Conservation (phyloP, 2,329 filamentous ascomycete species). For the Capronia americana region DNA sequence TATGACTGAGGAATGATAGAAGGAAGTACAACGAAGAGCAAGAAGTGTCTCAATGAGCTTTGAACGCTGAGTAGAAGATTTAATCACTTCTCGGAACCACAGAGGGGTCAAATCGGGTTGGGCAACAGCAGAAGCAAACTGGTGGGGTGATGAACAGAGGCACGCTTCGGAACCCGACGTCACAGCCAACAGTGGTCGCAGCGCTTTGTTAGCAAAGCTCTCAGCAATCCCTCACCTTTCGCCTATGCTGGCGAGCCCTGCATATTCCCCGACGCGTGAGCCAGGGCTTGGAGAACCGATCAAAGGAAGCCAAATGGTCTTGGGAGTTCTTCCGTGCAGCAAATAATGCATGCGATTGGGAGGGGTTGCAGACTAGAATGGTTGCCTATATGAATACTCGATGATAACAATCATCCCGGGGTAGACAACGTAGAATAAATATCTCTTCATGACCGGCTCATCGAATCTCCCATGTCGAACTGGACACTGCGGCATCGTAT, state of each 20-base stretch:
- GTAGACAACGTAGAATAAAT: not conserved
- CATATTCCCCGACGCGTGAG: not conserved
- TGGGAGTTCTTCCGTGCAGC: not conserved
- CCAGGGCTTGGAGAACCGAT: not conserved
- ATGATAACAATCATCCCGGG: not conserved
- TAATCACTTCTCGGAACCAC: slow-evolving; percentile 9
- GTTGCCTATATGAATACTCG: not conserved
- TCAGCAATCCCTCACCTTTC: slow-evolving; percentile 11
- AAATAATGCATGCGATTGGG: not conserved
- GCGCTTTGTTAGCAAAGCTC: slow-evolving; percentile 11
- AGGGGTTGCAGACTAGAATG: not conserved
- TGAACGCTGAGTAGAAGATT: slow-evolving; percentile 9
- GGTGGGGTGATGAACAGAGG: slow-evolving; percentile 20
- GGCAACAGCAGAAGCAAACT: slow-evolving; percentile 15
- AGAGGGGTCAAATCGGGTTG: slow-evolving; percentile 24
- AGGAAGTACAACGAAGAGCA: slow-evolving; percentile 10
- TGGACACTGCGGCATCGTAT: not conserved
- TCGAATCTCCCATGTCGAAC: not conserved
- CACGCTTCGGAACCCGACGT: slow-evolving; percentile 17
- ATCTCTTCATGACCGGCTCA: not conserved
- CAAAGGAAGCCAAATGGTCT: not conserved
- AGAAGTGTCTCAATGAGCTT: slow-evolving; percentile 9
- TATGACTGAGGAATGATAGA: slow-evolving; percentile 4
- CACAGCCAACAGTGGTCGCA: slow-evolving; percentile 9
- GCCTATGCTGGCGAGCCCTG: slow-evolving; percentile 16